Evolutionary conservation across 352 stramenopile genomes (phyloP).

Genomic region (Thalassiosira exigua): DNA sequence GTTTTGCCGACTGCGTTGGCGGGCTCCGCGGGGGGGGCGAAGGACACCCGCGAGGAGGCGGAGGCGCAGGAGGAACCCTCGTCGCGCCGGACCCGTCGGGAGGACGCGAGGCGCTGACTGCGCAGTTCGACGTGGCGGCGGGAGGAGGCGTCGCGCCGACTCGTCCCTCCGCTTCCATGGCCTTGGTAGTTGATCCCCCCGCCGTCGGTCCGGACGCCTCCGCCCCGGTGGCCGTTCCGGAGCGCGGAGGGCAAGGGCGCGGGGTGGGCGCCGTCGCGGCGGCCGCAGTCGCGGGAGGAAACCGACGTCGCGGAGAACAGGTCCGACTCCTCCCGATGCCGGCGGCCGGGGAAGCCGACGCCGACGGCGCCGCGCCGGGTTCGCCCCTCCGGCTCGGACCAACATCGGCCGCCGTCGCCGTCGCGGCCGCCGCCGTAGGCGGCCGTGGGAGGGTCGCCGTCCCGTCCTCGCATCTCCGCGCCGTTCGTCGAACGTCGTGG

Average conservation of each 20-base stretch:
- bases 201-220: background rate
- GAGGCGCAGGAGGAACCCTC: background rate
- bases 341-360: background rate
- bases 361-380: too few relatives aligned
- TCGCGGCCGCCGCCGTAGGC: background rate
- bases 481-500: background rate
- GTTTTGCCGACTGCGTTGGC: background rate
- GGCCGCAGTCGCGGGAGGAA: too few relatives aligned
- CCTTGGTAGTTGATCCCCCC: background rate
- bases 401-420: too few relatives aligned
- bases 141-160: background rate
- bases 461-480: background rate
- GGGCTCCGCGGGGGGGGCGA: background rate
- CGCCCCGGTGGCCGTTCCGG: too few relatives aligned
- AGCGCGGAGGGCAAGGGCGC: background rate
- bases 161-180: background rate
- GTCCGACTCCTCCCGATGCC: background rate
- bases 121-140: background rate
- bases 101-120: background rate
- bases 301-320: too few relatives aligned
- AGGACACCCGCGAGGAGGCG: background rate
- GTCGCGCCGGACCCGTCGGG: background rate
- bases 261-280: background rate
- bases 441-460: background rate
- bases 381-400: too few relatives aligned